These are phyloP conservation scores for Chrysochromulina parva DNA, from an alignment of 78 protist genomes.

Conservation along the genomic window DNA sequence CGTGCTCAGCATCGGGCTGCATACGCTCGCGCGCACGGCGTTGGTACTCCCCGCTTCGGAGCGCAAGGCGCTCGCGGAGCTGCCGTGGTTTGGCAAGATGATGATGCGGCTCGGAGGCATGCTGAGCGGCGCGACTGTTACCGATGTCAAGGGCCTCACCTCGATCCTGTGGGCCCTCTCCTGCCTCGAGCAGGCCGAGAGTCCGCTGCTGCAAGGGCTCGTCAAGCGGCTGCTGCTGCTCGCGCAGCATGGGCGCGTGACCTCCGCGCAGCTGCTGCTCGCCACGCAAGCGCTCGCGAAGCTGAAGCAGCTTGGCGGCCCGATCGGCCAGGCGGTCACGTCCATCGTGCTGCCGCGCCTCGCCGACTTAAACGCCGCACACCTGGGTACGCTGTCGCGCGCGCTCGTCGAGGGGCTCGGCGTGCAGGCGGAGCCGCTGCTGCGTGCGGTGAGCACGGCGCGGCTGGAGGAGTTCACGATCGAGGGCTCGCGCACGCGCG, in stretches of 20 bases:
- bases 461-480: too few relatives aligned
- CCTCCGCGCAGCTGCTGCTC: not conserved
- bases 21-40: too few relatives aligned
- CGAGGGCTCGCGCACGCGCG: too few relatives aligned
- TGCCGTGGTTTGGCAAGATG: not conserved
- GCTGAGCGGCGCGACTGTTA: not conserved
- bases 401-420: not conserved
- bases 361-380: not conserved
- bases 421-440: not conserved
- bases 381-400: not conserved
- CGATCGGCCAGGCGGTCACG: not conserved
- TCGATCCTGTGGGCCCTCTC: not conserved
- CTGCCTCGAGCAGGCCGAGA: not conserved
- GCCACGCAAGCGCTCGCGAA: not conserved
- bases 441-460: not conserved
- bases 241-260: not conserved
- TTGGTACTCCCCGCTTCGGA: too few relatives aligned
- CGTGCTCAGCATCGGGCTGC: too few relatives aligned
- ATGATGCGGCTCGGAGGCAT: not conserved
- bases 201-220: not conserved
- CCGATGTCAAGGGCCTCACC: not conserved
- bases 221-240: not conserved
- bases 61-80: too few relatives aligned
- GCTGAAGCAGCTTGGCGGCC: not conserved
- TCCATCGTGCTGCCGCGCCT: not conserved